Percentiles rank a stretch among this genome's conserved stretches.
Conservation (phyloP, 2,329 filamentous ascomycete species). For the Cadophora sp. region DNA sequence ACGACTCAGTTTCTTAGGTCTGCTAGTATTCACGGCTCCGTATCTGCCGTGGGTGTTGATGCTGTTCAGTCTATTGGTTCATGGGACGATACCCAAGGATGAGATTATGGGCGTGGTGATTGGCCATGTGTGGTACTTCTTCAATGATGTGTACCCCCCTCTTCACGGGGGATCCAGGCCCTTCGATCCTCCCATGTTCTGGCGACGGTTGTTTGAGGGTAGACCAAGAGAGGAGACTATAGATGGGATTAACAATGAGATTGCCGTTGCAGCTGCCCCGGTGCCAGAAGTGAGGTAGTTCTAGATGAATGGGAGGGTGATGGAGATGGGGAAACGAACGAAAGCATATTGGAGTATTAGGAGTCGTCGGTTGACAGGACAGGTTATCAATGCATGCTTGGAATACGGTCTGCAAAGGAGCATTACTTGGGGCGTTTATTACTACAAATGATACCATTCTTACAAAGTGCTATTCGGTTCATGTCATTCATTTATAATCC, state of each 20-base stretch:
- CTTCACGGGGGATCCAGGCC: slow-evolving; percentile 85
- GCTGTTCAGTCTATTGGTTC: slow-evolving; percentile 88
- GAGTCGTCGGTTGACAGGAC: not conserved
- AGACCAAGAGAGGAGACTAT: slow-evolving; percentile 57
- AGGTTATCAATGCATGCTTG: slow-evolving; percentile 11
- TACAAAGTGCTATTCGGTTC: slow-evolving; percentile 14
- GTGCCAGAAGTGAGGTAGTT: slow-evolving; percentile 47
- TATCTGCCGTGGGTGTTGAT: slow-evolving; percentile 97
- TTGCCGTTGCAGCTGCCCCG: slow-evolving; percentile 61
- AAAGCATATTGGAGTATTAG: slow-evolving; percentile 29
- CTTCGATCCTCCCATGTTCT: slow-evolving; percentile 88
- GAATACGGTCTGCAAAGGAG: not conserved
- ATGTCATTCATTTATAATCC: slow-evolving; percentile 28
- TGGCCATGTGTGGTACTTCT: slow-evolving; percentile 98
- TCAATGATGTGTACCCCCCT: slow-evolving; percentile 93
- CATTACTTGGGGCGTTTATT: slow-evolving; percentile 18
- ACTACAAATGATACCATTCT: slow-evolving; percentile 36
- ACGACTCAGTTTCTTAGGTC: slow-evolving; percentile 83
- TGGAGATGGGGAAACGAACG: not conserved
- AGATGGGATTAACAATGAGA: slow-evolving; percentile 65
- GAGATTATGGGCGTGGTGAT: slow-evolving; percentile 95
- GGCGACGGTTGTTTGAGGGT: slow-evolving; percentile 83
- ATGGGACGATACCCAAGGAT: slow-evolving; percentile 89
- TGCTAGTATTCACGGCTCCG: slow-evolving; percentile 91
- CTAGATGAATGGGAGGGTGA: not conserved